These are phyloP conservation scores for Chrysochromulina tobinii DNA, from an alignment of 78 protist genomes.

Conservation along the genomic window DNA sequence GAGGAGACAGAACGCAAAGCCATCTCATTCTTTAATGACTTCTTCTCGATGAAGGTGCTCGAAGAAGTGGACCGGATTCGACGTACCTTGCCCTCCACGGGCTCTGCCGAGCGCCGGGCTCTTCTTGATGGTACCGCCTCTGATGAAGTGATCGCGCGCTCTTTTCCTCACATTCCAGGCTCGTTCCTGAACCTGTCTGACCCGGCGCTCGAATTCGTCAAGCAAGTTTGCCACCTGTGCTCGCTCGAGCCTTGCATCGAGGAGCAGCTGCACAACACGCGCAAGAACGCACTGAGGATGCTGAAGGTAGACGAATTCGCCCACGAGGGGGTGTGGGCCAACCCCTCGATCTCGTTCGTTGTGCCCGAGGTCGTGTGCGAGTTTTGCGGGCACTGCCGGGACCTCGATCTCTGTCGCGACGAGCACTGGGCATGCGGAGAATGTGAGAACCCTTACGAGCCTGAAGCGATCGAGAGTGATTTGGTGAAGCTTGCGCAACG, in stretches of 20 bases:
- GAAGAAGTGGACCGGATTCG: neutral
- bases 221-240: neutral
- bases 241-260: neutral
- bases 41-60: neutral
- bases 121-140: neutral
- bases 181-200: neutral
- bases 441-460: neutral
- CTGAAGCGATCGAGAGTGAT: neutral
- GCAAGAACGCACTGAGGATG: neutral
- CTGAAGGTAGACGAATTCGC: neutral
- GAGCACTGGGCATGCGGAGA: neutral
- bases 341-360: neutral
- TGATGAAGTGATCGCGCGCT: neutral
- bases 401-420: conserved; percentile 16
- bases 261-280: neutral
- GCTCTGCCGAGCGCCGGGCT: neutral
- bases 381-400: neutral
- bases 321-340: neutral
- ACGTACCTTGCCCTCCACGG: neutral
- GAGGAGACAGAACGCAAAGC: neutral
- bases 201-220: neutral
- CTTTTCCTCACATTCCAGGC: neutral
- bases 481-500: neutral
- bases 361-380: neutral
- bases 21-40: neutral